phyloP scores from a whole-genome alignment of 1,139 yeast species.

The Saccharomyces hybrid region DNA sequence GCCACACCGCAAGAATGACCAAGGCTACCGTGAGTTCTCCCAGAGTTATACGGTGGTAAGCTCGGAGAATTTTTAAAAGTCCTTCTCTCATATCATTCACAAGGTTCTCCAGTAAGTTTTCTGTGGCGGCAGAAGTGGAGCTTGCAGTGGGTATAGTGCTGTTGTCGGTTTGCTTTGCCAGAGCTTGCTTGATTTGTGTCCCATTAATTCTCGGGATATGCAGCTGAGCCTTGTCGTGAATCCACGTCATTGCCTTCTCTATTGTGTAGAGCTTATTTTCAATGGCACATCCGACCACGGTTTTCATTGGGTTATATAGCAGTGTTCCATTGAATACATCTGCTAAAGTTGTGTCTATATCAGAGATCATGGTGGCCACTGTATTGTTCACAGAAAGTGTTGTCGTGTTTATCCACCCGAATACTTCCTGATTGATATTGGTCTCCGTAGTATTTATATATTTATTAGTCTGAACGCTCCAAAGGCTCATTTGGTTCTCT shows the following conservation, averaged over 20 bases:
- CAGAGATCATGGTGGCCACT: constrained; percentile 41
- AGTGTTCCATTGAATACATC: constrained; percentile 62
- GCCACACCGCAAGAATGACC: constrained; percentile 43
- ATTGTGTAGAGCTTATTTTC: constrained; percentile 62
- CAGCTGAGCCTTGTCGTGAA: constrained; percentile 55
- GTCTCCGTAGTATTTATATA: constrained; percentile 40
- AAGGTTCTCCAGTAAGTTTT: constrained; percentile 14
- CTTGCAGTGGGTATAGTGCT: neutral
- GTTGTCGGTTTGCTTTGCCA: neutral
- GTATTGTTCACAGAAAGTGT: constrained; percentile 52
- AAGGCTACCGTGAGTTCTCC: constrained; percentile 43
- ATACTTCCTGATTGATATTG: constrained; percentile 51
- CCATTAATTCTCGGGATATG: constrained; percentile 47
- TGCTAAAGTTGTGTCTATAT: constrained; percentile 48
- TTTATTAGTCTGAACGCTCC: constrained; percentile 49
- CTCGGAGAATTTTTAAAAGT: constrained; percentile 24
- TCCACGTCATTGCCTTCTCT: constrained; percentile 73
- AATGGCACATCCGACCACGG: constrained; percentile 70
- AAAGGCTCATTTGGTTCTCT: constrained; percentile 24
- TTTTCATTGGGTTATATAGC: constrained; percentile 51
- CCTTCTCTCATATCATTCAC: constrained; percentile 27
- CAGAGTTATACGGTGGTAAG: constrained; percentile 35
- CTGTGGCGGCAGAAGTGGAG: constrained; percentile 1
- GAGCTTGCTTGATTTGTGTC: constrained; percentile 19
- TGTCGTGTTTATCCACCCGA: constrained; percentile 58